Evolutionary conservation across 106 monocot species (phyloP).

Genomic region (Gastrodia elata): DNA sequence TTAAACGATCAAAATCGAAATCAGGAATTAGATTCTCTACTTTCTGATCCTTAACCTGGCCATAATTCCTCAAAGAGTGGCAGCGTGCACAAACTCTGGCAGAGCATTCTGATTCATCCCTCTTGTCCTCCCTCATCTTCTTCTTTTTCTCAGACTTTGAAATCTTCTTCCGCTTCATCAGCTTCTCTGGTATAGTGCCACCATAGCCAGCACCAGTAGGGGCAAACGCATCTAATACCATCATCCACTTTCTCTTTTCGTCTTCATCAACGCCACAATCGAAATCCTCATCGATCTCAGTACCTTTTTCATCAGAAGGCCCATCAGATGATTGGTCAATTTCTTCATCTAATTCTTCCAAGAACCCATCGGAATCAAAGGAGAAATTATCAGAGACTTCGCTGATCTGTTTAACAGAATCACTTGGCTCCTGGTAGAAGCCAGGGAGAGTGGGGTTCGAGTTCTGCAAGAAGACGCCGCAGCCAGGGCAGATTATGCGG

Average conservation of each 20-base stretch:
- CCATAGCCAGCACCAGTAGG: conserved; percentile 85
- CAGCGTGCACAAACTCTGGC: conserved; percentile 77
- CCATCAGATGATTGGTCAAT: conserved; percentile 11
- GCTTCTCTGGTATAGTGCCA: conserved; percentile 55
- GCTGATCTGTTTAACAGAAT: neutral
- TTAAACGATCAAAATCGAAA: conserved; percentile 83
- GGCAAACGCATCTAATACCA: conserved; percentile 69
- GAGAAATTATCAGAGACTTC: conserved; percentile 4
- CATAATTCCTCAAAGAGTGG: conserved; percentile 88
- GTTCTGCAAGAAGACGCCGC: conserved; percentile 94
- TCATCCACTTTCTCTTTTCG: conserved; percentile 31
- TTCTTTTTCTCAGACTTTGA: conserved; percentile 87
- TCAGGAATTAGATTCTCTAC: conserved; percentile 92
- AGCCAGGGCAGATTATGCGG: conserved; percentile 70
- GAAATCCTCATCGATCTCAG: conserved; percentile 31
- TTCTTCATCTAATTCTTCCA: conserved; percentile 29
- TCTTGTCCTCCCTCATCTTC: conserved; percentile 45
- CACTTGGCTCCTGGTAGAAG: conserved; percentile 38
- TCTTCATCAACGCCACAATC: conserved; percentile 49
- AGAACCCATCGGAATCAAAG: conserved; percentile 20
- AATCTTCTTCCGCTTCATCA: conserved; percentile 58
- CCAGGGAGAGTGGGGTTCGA: conserved; percentile 70
- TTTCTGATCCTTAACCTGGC: conserved; percentile 72
- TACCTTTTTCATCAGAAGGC: conserved; percentile 13
- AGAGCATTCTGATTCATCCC: conserved; percentile 14